These are phyloP conservation scores for Salvia hispanica DNA, from an alignment of 257 asterid species.

Conservation along the genomic window DNA sequence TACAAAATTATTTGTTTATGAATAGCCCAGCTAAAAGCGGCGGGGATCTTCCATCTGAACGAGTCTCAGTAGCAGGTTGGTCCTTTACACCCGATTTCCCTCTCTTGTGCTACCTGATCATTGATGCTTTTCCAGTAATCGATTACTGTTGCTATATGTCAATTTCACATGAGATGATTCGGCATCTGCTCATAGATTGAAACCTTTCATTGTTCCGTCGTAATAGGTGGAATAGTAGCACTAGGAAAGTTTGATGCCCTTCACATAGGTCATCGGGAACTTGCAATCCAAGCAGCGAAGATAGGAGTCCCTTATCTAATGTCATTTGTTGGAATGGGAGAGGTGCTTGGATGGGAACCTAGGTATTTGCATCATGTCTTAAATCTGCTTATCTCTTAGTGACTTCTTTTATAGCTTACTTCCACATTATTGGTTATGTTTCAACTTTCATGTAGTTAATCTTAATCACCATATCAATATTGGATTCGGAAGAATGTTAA, in stretches of 20 bases:
- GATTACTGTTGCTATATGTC: neutral
- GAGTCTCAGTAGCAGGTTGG: slow-evolving; percentile 64
- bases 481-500: slow-evolving; percentile 17
- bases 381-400: neutral
- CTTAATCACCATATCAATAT: neutral
- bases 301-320: slow-evolving; percentile 80
- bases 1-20: slow-evolving; percentile 10
- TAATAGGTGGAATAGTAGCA: slow-evolving; percentile 88
- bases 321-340: slow-evolving; percentile 93
- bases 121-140: neutral
- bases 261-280: slow-evolving; percentile 97
- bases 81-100: slow-evolving; percentile 18
- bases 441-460: slow-evolving; percentile 2
- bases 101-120: slow-evolving; percentile 4
- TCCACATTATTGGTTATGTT: slow-evolving; percentile 2
- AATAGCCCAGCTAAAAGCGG: slow-evolving; percentile 53
- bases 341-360: slow-evolving; percentile 92
- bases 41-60: slow-evolving; percentile 51
- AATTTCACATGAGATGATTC: slow-evolving; percentile 6
- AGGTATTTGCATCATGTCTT: slow-evolving; percentile 49
- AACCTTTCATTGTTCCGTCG: slow-evolving; percentile 21
- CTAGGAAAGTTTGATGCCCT: slow-evolving; percentile 98
- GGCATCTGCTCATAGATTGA: slow-evolving; percentile 21
- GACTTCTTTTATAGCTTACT: slow-evolving; percentile 4
- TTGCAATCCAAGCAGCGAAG: slow-evolving; percentile 90